These are phyloP conservation scores for Zopfia rhizophila DNA, from an alignment of 2,329 filamentous ascomycete genomes.

Conservation along the genomic window DNA sequence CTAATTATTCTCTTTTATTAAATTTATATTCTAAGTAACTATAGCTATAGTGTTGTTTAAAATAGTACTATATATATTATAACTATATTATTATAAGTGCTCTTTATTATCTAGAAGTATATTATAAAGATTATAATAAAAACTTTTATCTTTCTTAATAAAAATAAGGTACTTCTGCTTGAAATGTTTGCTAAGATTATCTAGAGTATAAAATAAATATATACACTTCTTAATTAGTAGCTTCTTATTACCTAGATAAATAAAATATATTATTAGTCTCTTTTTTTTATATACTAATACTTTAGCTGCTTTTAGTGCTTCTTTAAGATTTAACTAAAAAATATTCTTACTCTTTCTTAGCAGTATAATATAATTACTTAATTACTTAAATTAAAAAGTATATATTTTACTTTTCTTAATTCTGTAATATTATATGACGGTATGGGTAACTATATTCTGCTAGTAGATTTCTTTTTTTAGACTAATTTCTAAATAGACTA, in stretches of 20 bases:
- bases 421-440: too few relatives aligned
- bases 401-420: too few relatives aligned
- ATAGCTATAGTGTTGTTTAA: too few relatives aligned
- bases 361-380: too few relatives aligned
- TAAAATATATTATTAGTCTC: slow-evolving; percentile 16
- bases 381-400: too few relatives aligned
- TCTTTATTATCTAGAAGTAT: slow-evolving; percentile 8
- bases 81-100: slow-evolving; percentile 14
- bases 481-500: too few relatives aligned
- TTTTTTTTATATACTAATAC: slow-evolving; percentile 15
- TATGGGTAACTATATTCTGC: too few relatives aligned
- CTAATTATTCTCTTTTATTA: too few relatives aligned
- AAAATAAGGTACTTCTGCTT: neutral
- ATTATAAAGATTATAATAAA: slow-evolving; percentile 12
- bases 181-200: slow-evolving; percentile 5
- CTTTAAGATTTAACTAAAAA: too few relatives aligned
- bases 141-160: neutral
- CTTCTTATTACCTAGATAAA: slow-evolving; percentile 17
- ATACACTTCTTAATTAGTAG: slow-evolving; percentile 1
- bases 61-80: slow-evolving; percentile 17
- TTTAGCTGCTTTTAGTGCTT: slow-evolving; percentile 13
- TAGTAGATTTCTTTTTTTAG: too few relatives aligned
- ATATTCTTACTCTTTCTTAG: too few relatives aligned
- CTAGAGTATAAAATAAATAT: neutral
- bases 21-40: too few relatives aligned